Percentiles rank a stretch among this genome's conserved stretches.
These are phyloP conservation scores for Lactifluus hygrophoroides DNA, from an alignment of 768 basidiomycete genomes.

Conservation along the genomic window DNA sequence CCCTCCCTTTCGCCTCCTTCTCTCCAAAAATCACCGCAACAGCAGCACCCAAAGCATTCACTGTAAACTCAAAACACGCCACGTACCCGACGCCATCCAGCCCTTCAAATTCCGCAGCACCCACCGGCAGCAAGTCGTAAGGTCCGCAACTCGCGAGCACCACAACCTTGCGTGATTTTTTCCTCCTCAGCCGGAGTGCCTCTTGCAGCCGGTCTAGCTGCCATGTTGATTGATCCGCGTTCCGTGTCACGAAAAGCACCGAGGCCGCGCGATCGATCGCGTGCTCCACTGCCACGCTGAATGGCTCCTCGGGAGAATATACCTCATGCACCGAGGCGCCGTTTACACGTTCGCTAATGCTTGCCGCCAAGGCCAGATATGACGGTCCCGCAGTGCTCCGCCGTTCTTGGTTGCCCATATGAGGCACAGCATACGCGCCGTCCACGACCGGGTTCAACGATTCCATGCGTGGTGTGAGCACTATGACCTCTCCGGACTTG, in stretches of 20 bases:
- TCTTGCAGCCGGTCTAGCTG: slow-evolving; percentile 36
- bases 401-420: slow-evolving; percentile 34
- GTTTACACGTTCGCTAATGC: slow-evolving; percentile 28
- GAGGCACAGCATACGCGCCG: slow-evolving; percentile 39
- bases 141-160: slow-evolving; percentile 58
- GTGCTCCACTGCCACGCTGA: slow-evolving; percentile 10
- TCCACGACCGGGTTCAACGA: slow-evolving; percentile 58
- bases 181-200: slow-evolving; percentile 22
- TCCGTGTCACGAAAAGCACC: slow-evolving; percentile 50
- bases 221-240: slow-evolving; percentile 51
- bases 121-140: slow-evolving; percentile 41
- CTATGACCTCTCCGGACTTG: slow-evolving; percentile 25
- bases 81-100: slow-evolving; percentile 31
- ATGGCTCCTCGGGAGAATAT: slow-evolving; percentile 28
- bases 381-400: slow-evolving; percentile 52
- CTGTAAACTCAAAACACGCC: slow-evolving; percentile 53
- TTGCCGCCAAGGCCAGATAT: slow-evolving; percentile 41
- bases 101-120: slow-evolving; percentile 21
- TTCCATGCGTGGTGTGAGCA: slow-evolving; percentile 50
- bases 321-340: slow-evolving; percentile 37
- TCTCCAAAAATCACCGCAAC: slow-evolving; percentile 38
- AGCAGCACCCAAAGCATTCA: slow-evolving; percentile 39
- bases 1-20: slow-evolving; percentile 20
- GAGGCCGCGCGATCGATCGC: slow-evolving; percentile 17
- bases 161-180: slow-evolving; percentile 30